These are phyloP conservation scores for Fomes fomentarius DNA, from an alignment of 1,284 basidiomycete genomes.

Conservation along the genomic window DNA sequence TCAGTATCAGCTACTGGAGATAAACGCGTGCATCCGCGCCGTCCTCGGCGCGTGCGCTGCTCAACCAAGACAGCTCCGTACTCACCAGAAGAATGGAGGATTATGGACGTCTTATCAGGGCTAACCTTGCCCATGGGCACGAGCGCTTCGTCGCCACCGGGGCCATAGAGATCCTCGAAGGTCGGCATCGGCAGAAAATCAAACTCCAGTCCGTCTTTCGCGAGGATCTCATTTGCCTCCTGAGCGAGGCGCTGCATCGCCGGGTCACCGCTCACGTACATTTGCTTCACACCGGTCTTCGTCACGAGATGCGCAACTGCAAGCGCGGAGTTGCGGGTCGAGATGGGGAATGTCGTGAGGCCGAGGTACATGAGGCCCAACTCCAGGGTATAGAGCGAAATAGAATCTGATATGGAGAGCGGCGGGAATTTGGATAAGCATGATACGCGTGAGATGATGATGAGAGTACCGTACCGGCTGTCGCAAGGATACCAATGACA, in stretches of 20 bases:
- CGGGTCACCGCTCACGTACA: slow-evolving; percentile 26
- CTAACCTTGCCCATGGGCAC: slow-evolving; percentile 21
- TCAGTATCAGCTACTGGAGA: background rate
- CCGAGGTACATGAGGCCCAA: slow-evolving; percentile 34
- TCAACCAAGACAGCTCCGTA: background rate
- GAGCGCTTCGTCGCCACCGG: slow-evolving; percentile 9
- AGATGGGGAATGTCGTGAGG: slow-evolving; percentile 33
- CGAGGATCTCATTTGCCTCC: slow-evolving; percentile 19
- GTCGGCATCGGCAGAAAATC: slow-evolving; percentile 20
- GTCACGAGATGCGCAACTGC: slow-evolving; percentile 34
- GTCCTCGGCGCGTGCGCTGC: background rate
- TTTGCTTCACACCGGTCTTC: slow-evolving; percentile 16
- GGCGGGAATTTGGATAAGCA: too few species aligned
- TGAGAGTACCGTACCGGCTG: too few species aligned
- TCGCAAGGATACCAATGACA: slow-evolving; percentile 31
- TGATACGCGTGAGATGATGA: too few species aligned
- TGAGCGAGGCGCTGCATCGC: slow-evolving; percentile 24
- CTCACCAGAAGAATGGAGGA: slow-evolving; percentile 24
- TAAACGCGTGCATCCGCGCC: background rate
- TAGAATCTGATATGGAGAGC: slow-evolving; percentile 23
- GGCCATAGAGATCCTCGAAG: slow-evolving; percentile 15
- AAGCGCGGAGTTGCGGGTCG: slow-evolving; percentile 35
- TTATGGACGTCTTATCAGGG: slow-evolving; percentile 4
- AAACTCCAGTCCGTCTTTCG: slow-evolving; percentile 14
- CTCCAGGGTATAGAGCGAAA: slow-evolving; percentile 26